Base-by-base conservation (phyloP, 1,139 yeast genomes). In the Eremothecium coryli region DNA sequence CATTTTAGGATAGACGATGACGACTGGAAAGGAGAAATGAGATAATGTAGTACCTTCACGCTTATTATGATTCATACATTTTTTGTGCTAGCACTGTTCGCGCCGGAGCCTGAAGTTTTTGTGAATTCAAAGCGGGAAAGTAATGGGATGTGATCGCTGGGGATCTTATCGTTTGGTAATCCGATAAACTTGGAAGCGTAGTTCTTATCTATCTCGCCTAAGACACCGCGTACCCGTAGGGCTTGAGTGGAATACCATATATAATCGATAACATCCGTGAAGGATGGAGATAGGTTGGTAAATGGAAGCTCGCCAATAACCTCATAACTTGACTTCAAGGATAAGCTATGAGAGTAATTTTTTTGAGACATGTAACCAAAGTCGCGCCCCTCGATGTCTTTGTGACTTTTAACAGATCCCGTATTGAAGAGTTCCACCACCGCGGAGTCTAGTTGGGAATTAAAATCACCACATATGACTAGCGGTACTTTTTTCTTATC, bases 391-490 rank as follows among this genome's bases (percentile, higher is more conserved):
- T 73, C 77, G 57, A 88, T 66, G 58, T 93, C 98, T 22, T 63
- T 67, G 56, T 90, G 97, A 37, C 74, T 70, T 35, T 75, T 68
- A 17, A 79, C 82, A 18, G 69, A 58, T 26, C 97, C 96, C 20
- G 81, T 76, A 21, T 93, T 73, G 54, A 90, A 73, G 44, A 90
- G 67, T 60, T 86, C 93, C 58, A 85, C 88, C 16, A 90, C 99
- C 2, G 98, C 98, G 45, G 93, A 80, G 50, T 81, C 77, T 22
- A 70, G 65, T 35, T 81, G 78, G 2, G 97, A 88, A 62, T 93
- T 93, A 65, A 86, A 88, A 65, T 93, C 99, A 54, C 98, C 98
- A 62, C 96, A 85, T 30, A 93, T 74, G 23, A 90, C 62, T 43
- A 86, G 60, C 14, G 95, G 86, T 23, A 79, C 63, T 50, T 73